Base-by-base conservation (phyloP, 768 basidiomycete genomes). In the Chalciporus sphaerocephalus region DNA sequence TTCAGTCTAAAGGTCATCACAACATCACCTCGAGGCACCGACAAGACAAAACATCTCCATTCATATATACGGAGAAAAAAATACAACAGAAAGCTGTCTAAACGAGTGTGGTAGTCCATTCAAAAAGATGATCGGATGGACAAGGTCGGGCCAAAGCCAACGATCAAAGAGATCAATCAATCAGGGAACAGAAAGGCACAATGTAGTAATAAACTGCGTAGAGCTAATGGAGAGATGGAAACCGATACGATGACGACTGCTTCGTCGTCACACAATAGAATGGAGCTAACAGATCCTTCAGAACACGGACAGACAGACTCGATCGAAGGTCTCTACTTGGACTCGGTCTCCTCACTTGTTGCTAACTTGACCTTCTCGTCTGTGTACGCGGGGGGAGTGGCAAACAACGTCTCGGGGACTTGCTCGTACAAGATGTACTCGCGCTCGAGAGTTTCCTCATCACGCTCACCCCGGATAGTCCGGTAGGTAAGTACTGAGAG, bases 401-500 rank as follows among this genome's bases (percentile, higher is more conserved):
- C 68, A 46, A 71, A 66, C 32, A 76, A 54, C 28, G 74, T 67
- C 45, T 79, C 80, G 11, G 72, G 70, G 36, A 69, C 66, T 22
- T 71, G 74, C 12, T 74, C 74, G 47, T 74, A 77, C 4, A 72
- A 68, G 23, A 72, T 66, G 50, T 66, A 58, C 28, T 62, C 67
- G 68, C 52, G 61, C 24, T 69, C 62, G 46, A 76, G 71, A 34
- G 69, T 65, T 34, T 70, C 58, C 36, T 75, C 72, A 4, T 73
- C 66, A 38, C 68, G 66, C 9, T 67, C 66, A 41, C 75, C 77
- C 13, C 65, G 70, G 60, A 83, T 53, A 28, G 78, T 58, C 55
- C 89, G 85, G 55, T 73, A 78, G 25, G 73, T 56, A 51, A 92
- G 66, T 48, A 91, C 67, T 23, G 73, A 60, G 53, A 90, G 58